phyloP scores from a whole-genome alignment of 1,139 yeast species.

The Blastobotrys raffinosifermentans region DNA sequence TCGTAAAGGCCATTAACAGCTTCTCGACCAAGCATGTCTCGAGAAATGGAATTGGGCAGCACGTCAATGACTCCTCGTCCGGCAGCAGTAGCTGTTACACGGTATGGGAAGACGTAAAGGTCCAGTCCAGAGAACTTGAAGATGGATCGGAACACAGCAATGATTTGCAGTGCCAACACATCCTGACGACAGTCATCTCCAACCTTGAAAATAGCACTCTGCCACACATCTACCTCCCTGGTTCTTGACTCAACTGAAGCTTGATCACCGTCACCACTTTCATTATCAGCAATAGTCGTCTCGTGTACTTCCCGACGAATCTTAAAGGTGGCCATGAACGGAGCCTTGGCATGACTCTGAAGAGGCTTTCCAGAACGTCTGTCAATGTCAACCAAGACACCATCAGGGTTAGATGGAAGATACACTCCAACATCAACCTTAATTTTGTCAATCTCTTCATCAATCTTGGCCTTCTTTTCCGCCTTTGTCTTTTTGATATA shows the following conservation, averaged over 20 bases:
- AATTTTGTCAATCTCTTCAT: slow-evolving; percentile 87
- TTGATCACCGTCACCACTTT: slow-evolving; percentile 5
- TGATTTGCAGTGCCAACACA: slow-evolving; percentile 85
- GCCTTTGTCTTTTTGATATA: slow-evolving; percentile 90
- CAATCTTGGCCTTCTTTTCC: slow-evolving; percentile 93
- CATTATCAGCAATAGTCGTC: neutral
- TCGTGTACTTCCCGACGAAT: slow-evolving; percentile 52
- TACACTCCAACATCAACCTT: slow-evolving; percentile 79
- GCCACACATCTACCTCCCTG: slow-evolving; percentile 47
- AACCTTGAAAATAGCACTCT: slow-evolving; percentile 95
- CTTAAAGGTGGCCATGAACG: slow-evolving; percentile 93
- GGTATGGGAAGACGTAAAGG: slow-evolving; percentile 82
- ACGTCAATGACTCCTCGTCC: slow-evolving; percentile 99
- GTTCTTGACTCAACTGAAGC: slow-evolving; percentile 5
- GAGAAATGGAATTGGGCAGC: slow-evolving; percentile 84
- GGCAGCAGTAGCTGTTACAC: slow-evolving; percentile 98
- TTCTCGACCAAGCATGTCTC: slow-evolving; percentile 98
- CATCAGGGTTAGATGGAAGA: slow-evolving; percentile 95
- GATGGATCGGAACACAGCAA: slow-evolving; percentile 84
- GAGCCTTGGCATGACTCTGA: slow-evolving; percentile 98
- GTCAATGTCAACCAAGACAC: slow-evolving; percentile 85
- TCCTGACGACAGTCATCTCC: slow-evolving; percentile 99
- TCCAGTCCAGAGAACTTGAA: slow-evolving; percentile 88
- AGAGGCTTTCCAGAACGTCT: slow-evolving; percentile 92
- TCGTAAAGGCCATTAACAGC: slow-evolving; percentile 97